Percentiles rank a stretch among this genome's conserved stretches.
These are phyloP conservation scores for Lithospermum erythrorhizon DNA, from an alignment of 257 asterid species.

Conservation along the genomic window DNA sequence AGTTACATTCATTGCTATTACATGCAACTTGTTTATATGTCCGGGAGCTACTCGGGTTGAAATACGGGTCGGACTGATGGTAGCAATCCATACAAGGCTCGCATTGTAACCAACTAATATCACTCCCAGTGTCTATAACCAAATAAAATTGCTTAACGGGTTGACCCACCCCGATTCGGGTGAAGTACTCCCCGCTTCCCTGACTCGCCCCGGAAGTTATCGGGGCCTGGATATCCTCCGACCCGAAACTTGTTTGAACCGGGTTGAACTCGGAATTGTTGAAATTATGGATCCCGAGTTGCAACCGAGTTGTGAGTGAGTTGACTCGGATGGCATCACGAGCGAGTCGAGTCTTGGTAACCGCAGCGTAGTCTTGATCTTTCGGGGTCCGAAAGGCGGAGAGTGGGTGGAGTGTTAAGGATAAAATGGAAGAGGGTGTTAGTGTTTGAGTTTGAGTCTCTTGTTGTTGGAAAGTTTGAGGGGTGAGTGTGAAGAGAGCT, in stretches of 20 bases:
- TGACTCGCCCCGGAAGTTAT: conserved; percentile 42
- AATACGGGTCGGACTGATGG: conserved; percentile 56
- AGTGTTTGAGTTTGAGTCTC: neutral
- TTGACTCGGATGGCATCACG: conserved; percentile 41
- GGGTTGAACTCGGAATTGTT: conserved; percentile 22
- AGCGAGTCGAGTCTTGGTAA: conserved; percentile 25
- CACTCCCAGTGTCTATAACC: conserved; percentile 65
- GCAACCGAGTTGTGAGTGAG: conserved; percentile 24
- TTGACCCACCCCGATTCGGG: conserved; percentile 58
- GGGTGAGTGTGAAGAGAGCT: neutral
- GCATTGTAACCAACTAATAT: conserved; percentile 76
- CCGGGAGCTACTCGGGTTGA: conserved; percentile 36
- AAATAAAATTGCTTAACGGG: conserved; percentile 37
- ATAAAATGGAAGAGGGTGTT: neutral
- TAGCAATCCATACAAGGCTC: conserved; percentile 58
- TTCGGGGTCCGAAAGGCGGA: neutral
- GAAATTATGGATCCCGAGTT: conserved; percentile 7
- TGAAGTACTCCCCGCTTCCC: conserved; percentile 78
- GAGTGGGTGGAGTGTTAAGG: neutral
- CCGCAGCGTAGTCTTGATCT: neutral
- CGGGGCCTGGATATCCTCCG: conserved; percentile 35
- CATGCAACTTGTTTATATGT: conserved; percentile 38
- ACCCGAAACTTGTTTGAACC: conserved; percentile 12
- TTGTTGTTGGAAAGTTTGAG: neutral
- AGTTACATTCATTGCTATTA: conserved; percentile 28